These are phyloP conservation scores for Podaxis rugospora DNA, from an alignment of 768 basidiomycete genomes.

Conservation along the genomic window DNA sequence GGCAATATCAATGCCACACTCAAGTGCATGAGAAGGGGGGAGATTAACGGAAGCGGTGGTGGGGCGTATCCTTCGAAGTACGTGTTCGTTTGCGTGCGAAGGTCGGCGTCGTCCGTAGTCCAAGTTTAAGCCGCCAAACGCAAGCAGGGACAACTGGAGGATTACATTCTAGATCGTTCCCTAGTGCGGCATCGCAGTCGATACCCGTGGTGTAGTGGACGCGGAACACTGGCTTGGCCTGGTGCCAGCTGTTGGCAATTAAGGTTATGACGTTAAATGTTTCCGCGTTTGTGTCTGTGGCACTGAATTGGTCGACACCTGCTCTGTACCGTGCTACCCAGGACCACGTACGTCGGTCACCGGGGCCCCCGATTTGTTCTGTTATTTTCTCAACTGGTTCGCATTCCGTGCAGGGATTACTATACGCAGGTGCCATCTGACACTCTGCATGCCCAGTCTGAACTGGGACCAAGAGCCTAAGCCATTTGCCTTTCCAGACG, in stretches of 20 bases:
- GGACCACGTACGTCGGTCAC: neutral
- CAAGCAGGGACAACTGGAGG: neutral
- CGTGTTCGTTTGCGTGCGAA: neutral
- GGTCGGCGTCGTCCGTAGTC: slow-evolving; percentile 2
- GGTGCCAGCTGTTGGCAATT: neutral
- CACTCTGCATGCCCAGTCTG: neutral
- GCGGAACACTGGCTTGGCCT: neutral
- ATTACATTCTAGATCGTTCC: neutral
- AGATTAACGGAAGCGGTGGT: neutral
- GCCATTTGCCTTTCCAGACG: neutral
- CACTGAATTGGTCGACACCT: neutral
- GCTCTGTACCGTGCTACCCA: neutral
- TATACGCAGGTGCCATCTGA: slow-evolving; percentile 2
- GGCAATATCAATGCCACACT: neutral
- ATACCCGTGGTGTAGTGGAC: neutral
- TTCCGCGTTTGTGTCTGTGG: neutral
- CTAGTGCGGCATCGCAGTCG: neutral
- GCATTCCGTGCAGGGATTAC: slow-evolving; percentile 3
- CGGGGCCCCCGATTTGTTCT: neutral
- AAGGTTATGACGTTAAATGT: too few relatives aligned
- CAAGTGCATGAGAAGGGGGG: neutral
- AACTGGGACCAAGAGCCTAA: slow-evolving; percentile 4
- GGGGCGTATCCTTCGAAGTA: neutral
- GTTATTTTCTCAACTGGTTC: neutral
- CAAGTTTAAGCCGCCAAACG: neutral